Percentiles rank a stretch among this genome's conserved stretches.
These are phyloP conservation scores for Coniochaeta hoffmannii DNA, from an alignment of 2,329 filamentous ascomycete genomes.

Conservation along the genomic window DNA sequence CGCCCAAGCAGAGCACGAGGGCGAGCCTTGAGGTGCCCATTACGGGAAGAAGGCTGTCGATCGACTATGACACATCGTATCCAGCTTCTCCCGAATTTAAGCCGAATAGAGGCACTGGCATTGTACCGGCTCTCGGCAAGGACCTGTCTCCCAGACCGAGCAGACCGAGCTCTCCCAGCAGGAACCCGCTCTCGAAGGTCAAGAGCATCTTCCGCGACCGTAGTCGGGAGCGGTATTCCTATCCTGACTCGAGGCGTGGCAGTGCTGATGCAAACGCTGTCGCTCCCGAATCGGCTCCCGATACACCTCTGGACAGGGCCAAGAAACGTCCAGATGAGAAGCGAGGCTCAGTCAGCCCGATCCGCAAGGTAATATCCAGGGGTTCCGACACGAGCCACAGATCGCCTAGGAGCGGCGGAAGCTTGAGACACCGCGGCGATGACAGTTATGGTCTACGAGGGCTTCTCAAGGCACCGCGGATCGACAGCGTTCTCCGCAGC, in stretches of 20 bases:
- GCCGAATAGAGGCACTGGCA: conserved; percentile 33
- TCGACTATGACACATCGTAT: conserved; percentile 37
- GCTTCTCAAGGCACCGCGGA: conserved; percentile 70
- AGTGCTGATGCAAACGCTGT: neutral
- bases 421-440: conserved; percentile 35
- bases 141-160: conserved; percentile 58
- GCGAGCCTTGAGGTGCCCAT: conserved; percentile 42
- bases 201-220: conserved; percentile 50
- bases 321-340: conserved; percentile 19
- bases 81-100: conserved; percentile 47
- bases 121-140: conserved; percentile 52
- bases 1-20: conserved; percentile 25
- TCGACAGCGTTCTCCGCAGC: conserved; percentile 63
- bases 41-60: conserved; percentile 28
- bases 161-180: conserved; percentile 54
- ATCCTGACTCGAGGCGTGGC: conserved; percentile 17
- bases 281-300: conserved; percentile 18
- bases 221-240: conserved; percentile 33
- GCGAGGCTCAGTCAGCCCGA: conserved; percentile 29
- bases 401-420: conserved; percentile 39
- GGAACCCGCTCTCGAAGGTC: conserved; percentile 50
- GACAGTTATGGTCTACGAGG: conserved; percentile 54
- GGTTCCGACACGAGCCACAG: conserved; percentile 39
- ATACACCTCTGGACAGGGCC: conserved; percentile 20
- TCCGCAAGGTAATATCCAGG: conserved; percentile 25